Base-by-base conservation (phyloP, 1,284 basidiomycete genomes). In the Sporisorium iseilematis-ciliati region DNA sequence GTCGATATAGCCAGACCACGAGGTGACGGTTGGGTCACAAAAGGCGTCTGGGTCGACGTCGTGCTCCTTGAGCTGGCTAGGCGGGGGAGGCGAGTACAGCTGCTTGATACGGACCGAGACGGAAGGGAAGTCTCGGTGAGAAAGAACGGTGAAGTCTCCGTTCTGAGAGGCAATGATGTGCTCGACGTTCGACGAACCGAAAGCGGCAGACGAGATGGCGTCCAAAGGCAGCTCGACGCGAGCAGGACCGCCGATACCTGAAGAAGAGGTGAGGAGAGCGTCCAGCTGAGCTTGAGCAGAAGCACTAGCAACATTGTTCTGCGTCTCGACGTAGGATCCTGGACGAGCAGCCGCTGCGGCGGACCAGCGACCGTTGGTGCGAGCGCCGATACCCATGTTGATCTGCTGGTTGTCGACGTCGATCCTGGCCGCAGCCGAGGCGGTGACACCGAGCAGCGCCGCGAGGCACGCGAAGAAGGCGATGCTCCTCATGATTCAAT, bases 1-100 rank as follows among this genome's bases (percentile, higher is more conserved):
- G 61, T 92, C 91, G 57, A 92, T 91, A 76, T 88, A 82, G 33
- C 81, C 81, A 14, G 63, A 77, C 79, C 79, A 82, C 46, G 69
- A 75, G 25, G 80, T 72, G 53, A 82, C 81, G 42, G 77, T 81
- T 16, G 80, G 78, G 48, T 82, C 81, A 57, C 81, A 82, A 51
- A 82, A 82, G 29, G 78, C 80, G 12, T 81, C 73, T 11, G 72
- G 70, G 46, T 79, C 81, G 14, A 67, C 61, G 23, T 75, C 62
- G 54, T 71, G 65, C 33, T 62, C 57, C 43, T 67, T 65, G 12
- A 64, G 60, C 56, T 63, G 26, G 11, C 59, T 63, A 2, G 60
- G 51, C n/a, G 64, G 51, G 10, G 69, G 61, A 12, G 64, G 70
- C 7, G 53, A 46, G 63, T 66, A 62, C 48, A 79, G 72, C 49